These are phyloP conservation scores for Aureobasidium sp. DNA, from an alignment of 2,329 filamentous ascomycete species.

Conservation along the genomic window DNA sequence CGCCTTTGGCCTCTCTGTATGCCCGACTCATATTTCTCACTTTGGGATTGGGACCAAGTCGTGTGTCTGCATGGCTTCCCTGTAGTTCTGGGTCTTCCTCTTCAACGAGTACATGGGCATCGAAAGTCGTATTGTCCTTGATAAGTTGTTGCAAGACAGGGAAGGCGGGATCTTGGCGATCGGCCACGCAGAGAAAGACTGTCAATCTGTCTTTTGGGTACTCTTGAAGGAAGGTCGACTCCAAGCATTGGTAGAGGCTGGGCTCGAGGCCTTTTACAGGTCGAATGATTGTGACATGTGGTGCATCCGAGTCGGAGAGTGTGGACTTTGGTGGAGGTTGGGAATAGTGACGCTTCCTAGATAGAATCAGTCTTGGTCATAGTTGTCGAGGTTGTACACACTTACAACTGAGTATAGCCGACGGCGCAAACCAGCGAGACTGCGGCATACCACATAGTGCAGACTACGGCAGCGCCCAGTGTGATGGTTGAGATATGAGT, in stretches of 20 bases:
- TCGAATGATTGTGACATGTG: slow-evolving; percentile 82
- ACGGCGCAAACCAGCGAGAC: slow-evolving; percentile 11
- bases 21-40: slow-evolving; percentile 92
- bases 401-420: slow-evolving; percentile 10
- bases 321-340: slow-evolving; percentile 25
- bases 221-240: slow-evolving; percentile 71
- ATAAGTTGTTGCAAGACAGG: slow-evolving; percentile 64
- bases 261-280: slow-evolving; percentile 91
- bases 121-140: slow-evolving; percentile 60
- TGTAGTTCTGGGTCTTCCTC: slow-evolving; percentile 67
- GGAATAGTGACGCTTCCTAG: slow-evolving; percentile 48
- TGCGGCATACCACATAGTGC: slow-evolving; percentile 24
- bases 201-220: slow-evolving; percentile 72
- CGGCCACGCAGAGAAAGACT: slow-evolving; percentile 74
- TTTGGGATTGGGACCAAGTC: slow-evolving; percentile 91
- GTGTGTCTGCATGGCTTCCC: slow-evolving; percentile 37
- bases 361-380: slow-evolving; percentile 11
- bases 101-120: slow-evolving; percentile 70
- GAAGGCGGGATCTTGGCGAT: slow-evolving; percentile 65
- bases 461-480: slow-evolving; percentile 19
- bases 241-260: slow-evolving; percentile 83
- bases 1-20: slow-evolving; percentile 78
- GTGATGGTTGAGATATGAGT: slow-evolving; percentile 18
- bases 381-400: too few species aligned
- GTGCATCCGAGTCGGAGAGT: slow-evolving; percentile 41